Evolutionary conservation across 768 basidiomycete genomes (phyloP).

Genomic region (Auricularia cornea): DNA sequence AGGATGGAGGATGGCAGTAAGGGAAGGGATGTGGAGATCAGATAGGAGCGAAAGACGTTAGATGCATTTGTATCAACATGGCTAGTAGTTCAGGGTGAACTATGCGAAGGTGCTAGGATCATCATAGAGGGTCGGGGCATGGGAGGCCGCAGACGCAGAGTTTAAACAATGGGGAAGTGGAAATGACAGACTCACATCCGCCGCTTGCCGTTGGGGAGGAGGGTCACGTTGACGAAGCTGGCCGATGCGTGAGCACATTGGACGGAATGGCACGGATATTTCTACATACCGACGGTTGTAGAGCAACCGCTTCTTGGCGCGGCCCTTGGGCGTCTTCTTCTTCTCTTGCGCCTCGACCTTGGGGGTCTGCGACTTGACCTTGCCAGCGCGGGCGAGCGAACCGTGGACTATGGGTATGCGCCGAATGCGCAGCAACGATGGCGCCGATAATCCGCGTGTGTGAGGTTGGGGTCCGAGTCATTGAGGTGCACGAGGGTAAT

Average conservation of each 20-base stretch:
- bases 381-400: conserved; percentile 98
- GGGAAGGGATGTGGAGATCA: conserved; percentile 40
- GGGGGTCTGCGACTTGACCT: conserved; percentile 97
- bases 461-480: too few relatives aligned
- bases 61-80: conserved; percentile 81
- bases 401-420: conserved; percentile 70
- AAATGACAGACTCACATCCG: conserved; percentile 69
- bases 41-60: conserved; percentile 99
- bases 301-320: conserved; percentile 91
- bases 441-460: too few relatives aligned
- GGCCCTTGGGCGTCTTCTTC: conserved; percentile 96
- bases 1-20: too few relatives aligned
- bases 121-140: conserved; percentile 7
- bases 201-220: conserved; percentile 86
- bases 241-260: conserved; percentile 4
- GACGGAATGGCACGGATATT: not conserved
- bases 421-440: not conserved
- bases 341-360: conserved; percentile 99
- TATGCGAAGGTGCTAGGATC: conserved; percentile 51
- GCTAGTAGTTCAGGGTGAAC: conserved; percentile 85
- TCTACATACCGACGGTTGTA: conserved; percentile 82
- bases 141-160: conserved; percentile 1
- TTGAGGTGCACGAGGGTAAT: too few relatives aligned
- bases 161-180: not conserved
- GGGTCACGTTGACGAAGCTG: conserved; percentile 91